Conservation (phyloP, 2,329 filamentous ascomycete genomes). For the Nothophaeocryptopus gaeumannii region DNA sequence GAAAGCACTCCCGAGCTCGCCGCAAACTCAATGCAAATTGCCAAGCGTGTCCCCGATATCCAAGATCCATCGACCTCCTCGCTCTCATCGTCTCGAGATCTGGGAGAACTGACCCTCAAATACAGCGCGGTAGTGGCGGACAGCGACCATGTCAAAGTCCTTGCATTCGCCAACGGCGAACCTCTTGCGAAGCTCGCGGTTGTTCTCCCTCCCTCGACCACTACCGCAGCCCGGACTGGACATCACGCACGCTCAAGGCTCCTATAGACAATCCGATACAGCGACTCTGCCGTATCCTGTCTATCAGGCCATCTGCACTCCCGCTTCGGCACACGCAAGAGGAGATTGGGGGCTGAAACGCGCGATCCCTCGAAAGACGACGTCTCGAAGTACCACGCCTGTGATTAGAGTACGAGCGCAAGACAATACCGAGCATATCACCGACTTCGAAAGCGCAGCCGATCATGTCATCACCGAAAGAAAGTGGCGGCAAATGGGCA, state of each 20-base stretch:
- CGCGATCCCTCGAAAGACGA: constrained; percentile 67
- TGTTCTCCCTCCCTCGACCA: constrained; percentile 81
- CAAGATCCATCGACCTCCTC: no score
- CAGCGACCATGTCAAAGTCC: constrained; percentile 36
- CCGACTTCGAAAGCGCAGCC: constrained; percentile 78
- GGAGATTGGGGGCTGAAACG: constrained; percentile 95
- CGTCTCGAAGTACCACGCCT: constrained; percentile 70
- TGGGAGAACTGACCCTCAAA: no score
- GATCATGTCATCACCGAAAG: constrained; percentile 76
- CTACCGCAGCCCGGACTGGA: constrained; percentile 59
- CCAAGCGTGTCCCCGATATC: no score
- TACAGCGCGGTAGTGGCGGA: neutral
- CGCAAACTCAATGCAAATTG: no score
- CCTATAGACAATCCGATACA: constrained; percentile 58
- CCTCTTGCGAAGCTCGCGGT: constrained; percentile 79
- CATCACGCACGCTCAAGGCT: constrained; percentile 46
- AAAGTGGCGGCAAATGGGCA: constrained; percentile 80
- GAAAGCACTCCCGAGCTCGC: no score
- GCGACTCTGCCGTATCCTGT: constrained; percentile 78
- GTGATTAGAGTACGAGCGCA: constrained; percentile 72
- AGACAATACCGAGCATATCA: constrained; percentile 83
- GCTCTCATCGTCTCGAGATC: no score
- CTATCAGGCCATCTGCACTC: constrained; percentile 76
- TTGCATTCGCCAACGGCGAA: constrained; percentile 58
- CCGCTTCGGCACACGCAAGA: constrained; percentile 65